Evolutionary conservation across 2,329 filamentous ascomycete species (phyloP).

Genomic region (Colletotrichum sp.): DNA sequence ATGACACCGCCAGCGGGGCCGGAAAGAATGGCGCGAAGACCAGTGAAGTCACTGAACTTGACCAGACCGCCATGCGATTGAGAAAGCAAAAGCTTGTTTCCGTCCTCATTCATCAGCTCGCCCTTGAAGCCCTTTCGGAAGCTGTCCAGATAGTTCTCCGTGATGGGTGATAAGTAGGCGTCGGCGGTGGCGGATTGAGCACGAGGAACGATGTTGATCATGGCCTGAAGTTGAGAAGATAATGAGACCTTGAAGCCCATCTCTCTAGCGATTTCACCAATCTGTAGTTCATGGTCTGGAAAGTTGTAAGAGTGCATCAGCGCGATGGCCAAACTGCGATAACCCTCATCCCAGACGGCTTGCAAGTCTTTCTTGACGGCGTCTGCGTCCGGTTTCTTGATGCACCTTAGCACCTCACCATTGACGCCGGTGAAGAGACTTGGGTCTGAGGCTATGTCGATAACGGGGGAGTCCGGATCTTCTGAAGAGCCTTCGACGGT

Average conservation of each 20-base stretch:
- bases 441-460: slow-evolving; percentile 38
- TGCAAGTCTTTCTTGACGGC: slow-evolving; percentile 58
- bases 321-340: slow-evolving; percentile 59
- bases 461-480: background rate
- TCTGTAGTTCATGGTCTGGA: slow-evolving; percentile 56
- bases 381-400: slow-evolving; percentile 59
- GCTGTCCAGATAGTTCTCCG: slow-evolving; percentile 37
- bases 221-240: slow-evolving; percentile 42
- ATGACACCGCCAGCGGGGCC: slow-evolving; percentile 80
- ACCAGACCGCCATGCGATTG: slow-evolving; percentile 61
- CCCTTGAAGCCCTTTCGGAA: slow-evolving; percentile 40
- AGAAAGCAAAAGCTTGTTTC: background rate
- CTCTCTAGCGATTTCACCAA: slow-evolving; percentile 38
- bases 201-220: slow-evolving; percentile 49
- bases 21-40: slow-evolving; percentile 72
- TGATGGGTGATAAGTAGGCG: slow-evolving; percentile 47
- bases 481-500: slow-evolving; percentile 39
- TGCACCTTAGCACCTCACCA: slow-evolving; percentile 71
- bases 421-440: slow-evolving; percentile 68
- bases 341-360: slow-evolving; percentile 64
- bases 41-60: slow-evolving; percentile 69
- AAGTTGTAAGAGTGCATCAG: slow-evolving; percentile 73
- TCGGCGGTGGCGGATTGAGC: slow-evolving; percentile 48
- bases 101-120: slow-evolving; percentile 63
- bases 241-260: slow-evolving; percentile 48